Percentiles rank a stretch among this genome's conserved stretches.
Conservation (phyloP, 345 rosid species). For the Gossypium anomalum region DNA sequence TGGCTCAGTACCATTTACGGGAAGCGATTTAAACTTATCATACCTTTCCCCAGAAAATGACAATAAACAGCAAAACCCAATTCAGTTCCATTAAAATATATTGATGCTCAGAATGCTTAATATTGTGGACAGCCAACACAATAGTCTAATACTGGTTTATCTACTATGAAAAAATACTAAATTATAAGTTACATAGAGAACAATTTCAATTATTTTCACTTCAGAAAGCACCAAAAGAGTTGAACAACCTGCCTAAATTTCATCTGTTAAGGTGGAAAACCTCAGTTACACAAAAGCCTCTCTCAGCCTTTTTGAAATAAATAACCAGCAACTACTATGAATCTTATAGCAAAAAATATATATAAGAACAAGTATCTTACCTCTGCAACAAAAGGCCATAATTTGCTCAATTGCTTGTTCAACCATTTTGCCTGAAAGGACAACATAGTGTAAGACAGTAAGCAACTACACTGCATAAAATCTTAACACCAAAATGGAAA, state of each 20-base stretch:
- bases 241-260: neutral
- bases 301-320: slow-evolving; percentile 7
- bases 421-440: slow-evolving; percentile 89
- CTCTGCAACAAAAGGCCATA: slow-evolving; percentile 96
- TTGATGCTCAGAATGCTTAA: neutral
- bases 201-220: neutral
- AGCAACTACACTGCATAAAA: slow-evolving; percentile 14
- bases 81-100: neutral
- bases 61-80: neutral
- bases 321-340: neutral
- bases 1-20: neutral
- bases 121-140: neutral
- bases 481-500: neutral
- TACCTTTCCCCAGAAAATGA: neutral
- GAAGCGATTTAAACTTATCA: neutral
- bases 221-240: neutral
- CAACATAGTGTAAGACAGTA: slow-evolving; percentile 12
- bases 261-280: neutral
- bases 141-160: neutral
- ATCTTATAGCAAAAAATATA: slow-evolving; percentile 11
- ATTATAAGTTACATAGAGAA: neutral
- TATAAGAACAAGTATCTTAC: slow-evolving; percentile 40
- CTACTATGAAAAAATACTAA: neutral
- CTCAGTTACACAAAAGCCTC: neutral
- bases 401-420: slow-evolving; percentile 84